phyloP scores from a whole-genome alignment of 805 yeast species.

The Scheffersomyces lignosus region DNA sequence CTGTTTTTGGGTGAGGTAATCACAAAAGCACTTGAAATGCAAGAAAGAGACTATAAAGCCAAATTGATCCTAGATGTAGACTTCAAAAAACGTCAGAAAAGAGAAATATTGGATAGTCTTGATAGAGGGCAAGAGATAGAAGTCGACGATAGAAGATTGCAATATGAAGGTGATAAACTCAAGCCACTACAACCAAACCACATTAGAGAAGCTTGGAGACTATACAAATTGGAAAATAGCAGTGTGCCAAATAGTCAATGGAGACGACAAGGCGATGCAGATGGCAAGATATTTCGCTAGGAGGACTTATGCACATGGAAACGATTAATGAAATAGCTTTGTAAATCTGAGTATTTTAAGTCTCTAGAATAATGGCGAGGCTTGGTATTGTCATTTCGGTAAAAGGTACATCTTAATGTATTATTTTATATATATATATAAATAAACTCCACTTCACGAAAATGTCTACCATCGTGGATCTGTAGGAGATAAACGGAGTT shows the following conservation, averaged over 20 bases:
- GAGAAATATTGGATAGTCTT: constrained; percentile 34
- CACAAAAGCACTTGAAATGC: constrained; percentile 75
- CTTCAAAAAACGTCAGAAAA: constrained; percentile 38
- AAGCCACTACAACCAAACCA: constrained; percentile 81
- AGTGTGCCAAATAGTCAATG: constrained; percentile 63
- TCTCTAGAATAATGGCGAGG: too few relatives aligned
- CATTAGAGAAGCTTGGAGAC: constrained; percentile 84
- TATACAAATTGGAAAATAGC: constrained; percentile 66
- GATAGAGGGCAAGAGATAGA: constrained; percentile 38
- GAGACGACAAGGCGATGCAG: constrained; percentile 69
- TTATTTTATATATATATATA: too few relatives aligned
- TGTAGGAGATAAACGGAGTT: too few relatives aligned
- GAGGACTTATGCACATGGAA: too few relatives aligned
- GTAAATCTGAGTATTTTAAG: too few relatives aligned
- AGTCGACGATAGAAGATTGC: constrained; percentile 24
- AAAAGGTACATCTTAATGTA: too few relatives aligned
- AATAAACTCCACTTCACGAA: too few relatives aligned
- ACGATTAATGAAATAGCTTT: too few relatives aligned
- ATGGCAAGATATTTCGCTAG: constrained; percentile 68
- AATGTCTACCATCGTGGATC: too few relatives aligned
- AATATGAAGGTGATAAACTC: constrained; percentile 40
- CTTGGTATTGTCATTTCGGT: too few relatives aligned
- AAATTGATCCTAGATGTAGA: constrained; percentile 36
- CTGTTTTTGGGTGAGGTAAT: constrained; percentile 88
- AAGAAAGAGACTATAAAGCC: constrained; percentile 52